Percentiles rank a stretch among this genome's conserved stretches.
These are phyloP conservation scores for Orychophragmus violaceus DNA, from an alignment of 345 rosid genomes.

Conservation along the genomic window DNA sequence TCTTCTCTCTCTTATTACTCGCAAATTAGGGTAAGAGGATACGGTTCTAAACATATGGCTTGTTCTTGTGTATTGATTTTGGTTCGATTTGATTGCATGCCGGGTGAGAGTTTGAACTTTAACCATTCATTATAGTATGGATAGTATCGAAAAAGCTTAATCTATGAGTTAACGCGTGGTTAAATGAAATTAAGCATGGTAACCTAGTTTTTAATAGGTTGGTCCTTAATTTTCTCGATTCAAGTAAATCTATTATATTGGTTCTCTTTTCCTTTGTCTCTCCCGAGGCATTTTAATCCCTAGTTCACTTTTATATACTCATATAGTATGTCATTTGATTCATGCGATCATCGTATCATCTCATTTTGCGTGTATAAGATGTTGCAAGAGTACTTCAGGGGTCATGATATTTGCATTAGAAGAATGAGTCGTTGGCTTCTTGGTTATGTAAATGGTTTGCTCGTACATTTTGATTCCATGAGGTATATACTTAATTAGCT, in stretches of 20 bases:
- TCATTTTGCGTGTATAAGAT: slow-evolving; percentile 1
- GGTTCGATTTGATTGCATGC: slow-evolving; percentile 15
- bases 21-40: slow-evolving; percentile 1
- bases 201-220: slow-evolving; percentile 32
- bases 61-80: slow-evolving; percentile 3
- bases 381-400: slow-evolving; percentile 15
- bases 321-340: not conserved
- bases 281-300: slow-evolving; percentile 9
- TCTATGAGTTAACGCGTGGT: slow-evolving; percentile 37
- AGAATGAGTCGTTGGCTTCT: not conserved
- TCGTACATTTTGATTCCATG: slow-evolving; percentile 18
- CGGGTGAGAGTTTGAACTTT: not conserved
- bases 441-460: not conserved
- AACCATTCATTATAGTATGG: slow-evolving; percentile 20
- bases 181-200: slow-evolving; percentile 39
- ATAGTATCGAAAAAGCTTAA: slow-evolving; percentile 28
- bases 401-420: slow-evolving; percentile 12
- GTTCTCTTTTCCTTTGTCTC: not conserved
- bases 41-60: not conserved
- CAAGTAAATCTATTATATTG: slow-evolving; percentile 22
- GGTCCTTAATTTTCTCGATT: slow-evolving; percentile 31
- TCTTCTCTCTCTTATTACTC: not conserved
- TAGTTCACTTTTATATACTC: not conserved
- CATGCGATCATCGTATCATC: slow-evolving; percentile 23
- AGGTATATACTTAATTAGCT: not conserved